These are phyloP conservation scores for Raphanus raphanistrum DNA, from an alignment of 345 rosid species.

Conservation along the genomic window DNA sequence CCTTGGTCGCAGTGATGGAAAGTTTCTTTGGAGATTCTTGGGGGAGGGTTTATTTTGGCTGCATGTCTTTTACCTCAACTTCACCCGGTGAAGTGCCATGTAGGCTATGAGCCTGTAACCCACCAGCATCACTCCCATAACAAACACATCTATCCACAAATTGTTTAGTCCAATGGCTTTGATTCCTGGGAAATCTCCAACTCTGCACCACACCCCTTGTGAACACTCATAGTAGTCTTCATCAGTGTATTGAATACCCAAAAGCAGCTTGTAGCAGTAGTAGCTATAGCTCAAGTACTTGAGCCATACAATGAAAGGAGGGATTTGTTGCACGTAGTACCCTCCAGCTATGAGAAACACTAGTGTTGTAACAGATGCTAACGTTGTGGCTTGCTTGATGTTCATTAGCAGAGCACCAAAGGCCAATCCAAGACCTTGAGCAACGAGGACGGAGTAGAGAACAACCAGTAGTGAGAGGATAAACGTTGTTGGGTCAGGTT, in stretches of 20 bases:
- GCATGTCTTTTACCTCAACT: conserved; percentile 45
- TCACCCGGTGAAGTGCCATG: conserved; percentile 73
- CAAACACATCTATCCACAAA: conserved; percentile 78
- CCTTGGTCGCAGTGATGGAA: conserved; percentile 47
- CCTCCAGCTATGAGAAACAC: conserved; percentile 98
- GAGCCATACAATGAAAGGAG: conserved; percentile 91
- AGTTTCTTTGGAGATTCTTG: conserved; percentile 31
- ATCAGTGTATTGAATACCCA: conserved; percentile 82
- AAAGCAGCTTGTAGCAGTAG: conserved; percentile 94
- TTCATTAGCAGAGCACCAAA: conserved; percentile 96
- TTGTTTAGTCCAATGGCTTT: conserved; percentile 73
- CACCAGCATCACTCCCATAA: conserved; percentile 88
- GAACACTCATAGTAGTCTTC: conserved; percentile 81
- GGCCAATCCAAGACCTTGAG: conserved; percentile 93
- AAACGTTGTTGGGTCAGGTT: conserved; percentile 74
- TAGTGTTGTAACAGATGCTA: conserved; percentile 90
- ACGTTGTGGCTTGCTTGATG: conserved; percentile 92
- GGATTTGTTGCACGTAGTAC: conserved; percentile 91
- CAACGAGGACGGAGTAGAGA: conserved; percentile 89
- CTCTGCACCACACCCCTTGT: conserved; percentile 66
- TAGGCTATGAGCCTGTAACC: conserved; percentile 88
- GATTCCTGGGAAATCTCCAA: conserved; percentile 80
- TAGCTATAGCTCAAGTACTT: conserved; percentile 96
- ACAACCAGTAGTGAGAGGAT: conserved; percentile 81
- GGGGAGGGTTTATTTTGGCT: neutral